phyloP scores from a whole-genome alignment of 169 alveolate species.

The Cryptosporidium felis region DNA sequence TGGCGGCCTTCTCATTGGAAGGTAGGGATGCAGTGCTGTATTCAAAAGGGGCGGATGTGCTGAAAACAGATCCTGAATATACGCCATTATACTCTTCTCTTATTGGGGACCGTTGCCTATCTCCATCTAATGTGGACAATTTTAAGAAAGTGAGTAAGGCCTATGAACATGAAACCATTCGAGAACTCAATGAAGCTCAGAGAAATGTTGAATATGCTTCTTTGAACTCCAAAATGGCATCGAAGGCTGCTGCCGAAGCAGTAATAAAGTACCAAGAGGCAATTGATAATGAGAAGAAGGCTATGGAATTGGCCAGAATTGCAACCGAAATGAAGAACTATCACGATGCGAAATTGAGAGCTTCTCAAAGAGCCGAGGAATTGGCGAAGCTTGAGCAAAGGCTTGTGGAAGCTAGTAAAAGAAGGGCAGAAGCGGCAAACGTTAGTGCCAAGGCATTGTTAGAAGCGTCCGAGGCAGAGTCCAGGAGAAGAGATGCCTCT shows the following conservation, averaged over 20 bases:
- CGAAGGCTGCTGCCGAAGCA: conserved; percentile 46
- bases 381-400: conserved; percentile 30
- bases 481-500: conserved; percentile 49
- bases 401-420: conserved; percentile 22
- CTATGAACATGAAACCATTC: conserved; percentile 12
- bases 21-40: conserved; percentile 15
- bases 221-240: conserved; percentile 12
- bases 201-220: conserved; percentile 21
- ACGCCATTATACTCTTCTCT: background rate
- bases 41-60: conserved; percentile 38
- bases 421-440: conserved; percentile 49
- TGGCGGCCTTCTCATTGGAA: conserved; percentile 41
- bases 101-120: conserved; percentile 19
- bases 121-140: conserved; percentile 17
- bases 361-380: conserved; percentile 42
- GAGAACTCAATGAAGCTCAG: conserved; percentile 33
- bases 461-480: conserved; percentile 56
- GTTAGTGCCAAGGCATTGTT: conserved; percentile 19
- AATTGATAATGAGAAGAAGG: conserved; percentile 27
- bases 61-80: conserved; percentile 23
- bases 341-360: conserved; percentile 19
- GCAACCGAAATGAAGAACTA: conserved; percentile 30
- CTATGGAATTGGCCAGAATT: conserved; percentile 39
- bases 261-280: conserved; percentile 34
- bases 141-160: background rate